phyloP scores from a whole-genome alignment of 495 filamentous ascomycete species.

The Penicillium bialowiezense region DNA sequence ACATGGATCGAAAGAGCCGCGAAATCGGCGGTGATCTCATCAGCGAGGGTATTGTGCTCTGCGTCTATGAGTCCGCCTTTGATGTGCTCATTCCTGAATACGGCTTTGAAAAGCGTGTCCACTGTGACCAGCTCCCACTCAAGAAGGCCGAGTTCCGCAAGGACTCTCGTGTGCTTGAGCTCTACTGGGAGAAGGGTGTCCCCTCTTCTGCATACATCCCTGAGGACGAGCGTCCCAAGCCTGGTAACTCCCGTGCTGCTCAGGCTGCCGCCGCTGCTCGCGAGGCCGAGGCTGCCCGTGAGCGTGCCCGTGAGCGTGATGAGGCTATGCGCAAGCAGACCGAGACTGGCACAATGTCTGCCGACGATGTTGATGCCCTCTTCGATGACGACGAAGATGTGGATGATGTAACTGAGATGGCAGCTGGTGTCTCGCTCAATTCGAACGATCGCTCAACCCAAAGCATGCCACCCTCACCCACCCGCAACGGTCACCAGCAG shows the following conservation, averaged over 20 bases:
- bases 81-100: slow-evolving; percentile 98
- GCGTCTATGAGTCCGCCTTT: slow-evolving; percentile 98
- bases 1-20: slow-evolving; percentile 83
- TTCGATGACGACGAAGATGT: slow-evolving; percentile 90
- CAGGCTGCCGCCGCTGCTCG: slow-evolving; percentile 74
- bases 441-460: slow-evolving; percentile 81
- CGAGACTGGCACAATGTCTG: slow-evolving; percentile 86
- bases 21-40: slow-evolving; percentile 89
- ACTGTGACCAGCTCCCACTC: slow-evolving; percentile 94
- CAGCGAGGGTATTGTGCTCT: slow-evolving; percentile 93
- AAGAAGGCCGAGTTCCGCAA: slow-evolving; percentile 99
- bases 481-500: slow-evolving; percentile 66
- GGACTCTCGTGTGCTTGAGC: slow-evolving; percentile 84
- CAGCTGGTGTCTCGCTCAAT: slow-evolving; percentile 79
- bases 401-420: slow-evolving; percentile 80
- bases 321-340: slow-evolving; percentile 87
- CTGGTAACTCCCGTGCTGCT: slow-evolving; percentile 54
- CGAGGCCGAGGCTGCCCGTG: slow-evolving; percentile 75
- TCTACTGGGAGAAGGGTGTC: slow-evolving; percentile 99
- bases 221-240: slow-evolving; percentile 92
- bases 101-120: slow-evolving; percentile 98
- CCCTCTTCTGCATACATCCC: slow-evolving; percentile 95
- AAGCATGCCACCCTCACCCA: slow-evolving; percentile 92
- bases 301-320: slow-evolving; percentile 75
- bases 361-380: slow-evolving; percentile 85